Evolutionary conservation across 2,329 filamentous ascomycete species (phyloP).

Genomic region (Juglanconis sp.): DNA sequence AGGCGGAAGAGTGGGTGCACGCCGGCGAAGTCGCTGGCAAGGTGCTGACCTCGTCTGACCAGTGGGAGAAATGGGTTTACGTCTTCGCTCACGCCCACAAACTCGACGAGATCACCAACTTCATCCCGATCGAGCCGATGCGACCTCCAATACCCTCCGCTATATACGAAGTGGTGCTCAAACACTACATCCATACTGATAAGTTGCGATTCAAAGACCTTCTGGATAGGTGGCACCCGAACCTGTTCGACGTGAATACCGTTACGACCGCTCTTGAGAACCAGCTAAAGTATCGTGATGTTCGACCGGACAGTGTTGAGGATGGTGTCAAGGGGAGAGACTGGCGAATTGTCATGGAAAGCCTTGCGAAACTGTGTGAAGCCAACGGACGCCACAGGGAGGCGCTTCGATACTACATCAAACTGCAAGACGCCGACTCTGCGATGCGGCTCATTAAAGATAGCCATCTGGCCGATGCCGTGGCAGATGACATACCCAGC

Average conservation of each 20-base stretch:
- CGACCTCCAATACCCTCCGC: conserved; percentile 74
- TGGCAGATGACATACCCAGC: conserved; percentile 84
- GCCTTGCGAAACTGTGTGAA: conserved; percentile 79
- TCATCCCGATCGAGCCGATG: conserved; percentile 75
- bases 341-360: conserved; percentile 86
- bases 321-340: conserved; percentile 71
- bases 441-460: conserved; percentile 84
- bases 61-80: conserved; percentile 97
- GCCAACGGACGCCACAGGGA: conserved; percentile 78
- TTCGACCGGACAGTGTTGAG: conserved; percentile 73
- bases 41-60: conserved; percentile 72
- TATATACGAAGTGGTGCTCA: conserved; percentile 85
- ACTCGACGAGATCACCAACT: conserved; percentile 84
- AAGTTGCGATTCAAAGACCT: conserved; percentile 73
- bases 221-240: conserved; percentile 77
- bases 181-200: conserved; percentile 81
- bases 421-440: conserved; percentile 84
- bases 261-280: conserved; percentile 78
- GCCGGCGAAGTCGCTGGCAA: conserved; percentile 80
- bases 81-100: conserved; percentile 81
- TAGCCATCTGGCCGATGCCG: conserved; percentile 83
- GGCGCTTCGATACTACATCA: conserved; percentile 84
- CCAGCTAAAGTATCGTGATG: conserved; percentile 72
- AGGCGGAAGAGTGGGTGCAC: conserved; percentile 67
- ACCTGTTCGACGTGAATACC: conserved; percentile 75